Base-by-base conservation (phyloP, 2,329 filamentous ascomycete species). In the Ascochyta clinopodiicola region DNA sequence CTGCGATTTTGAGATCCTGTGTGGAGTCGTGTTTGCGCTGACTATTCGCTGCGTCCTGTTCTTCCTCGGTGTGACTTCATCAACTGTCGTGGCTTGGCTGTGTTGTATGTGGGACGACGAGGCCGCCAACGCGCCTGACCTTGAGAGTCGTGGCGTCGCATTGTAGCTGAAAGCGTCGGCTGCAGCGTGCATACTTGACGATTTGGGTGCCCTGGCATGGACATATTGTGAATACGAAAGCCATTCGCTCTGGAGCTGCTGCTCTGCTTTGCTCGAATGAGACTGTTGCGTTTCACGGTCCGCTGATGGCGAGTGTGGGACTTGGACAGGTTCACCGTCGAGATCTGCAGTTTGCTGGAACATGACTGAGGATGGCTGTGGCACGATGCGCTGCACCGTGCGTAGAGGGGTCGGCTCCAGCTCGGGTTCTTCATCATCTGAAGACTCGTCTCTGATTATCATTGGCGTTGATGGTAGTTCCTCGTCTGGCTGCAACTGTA, bases 71-170 rank as follows among this genome's bases (percentile, higher is more conserved):
- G 67, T 68, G 21, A 63, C 48, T 46, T 68, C 64, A 13, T 73
- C 70, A 3, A 74, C 57, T 2, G 72, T 75, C 8, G 72, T 75
- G 1, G 72, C 72, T 61, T 75, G 72, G 46, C 70, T 73, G 1
- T 65, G 53, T 13, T 57, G 46, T 1, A 46, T 19, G 12, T 32
- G 43, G 1, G 43, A 21, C 10, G 46, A 38, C 3, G 52, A 51
- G 9, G 47, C 35, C 9, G 21, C 8, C 4, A 13, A 19, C 6
- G 21, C 32, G 6, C 15, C n/a, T 24, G 31, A 34, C 12, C 24
- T 51, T 5, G 46, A 13, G 6, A 42, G 15, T 12, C 51, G 52
- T 2, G 69, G 68, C 1, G 69, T 69, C 1, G 59, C 59, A 36
- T 66, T 57, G 57, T 72, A 74, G 50, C 68, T 72, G 35, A 61